A percentile compares a stretch with the other conserved stretches of the same genome.
Evolutionary conservation across 2,329 filamentous ascomycete genomes (phyloP).

Genomic region (Xylaria arbuscula): DNA sequence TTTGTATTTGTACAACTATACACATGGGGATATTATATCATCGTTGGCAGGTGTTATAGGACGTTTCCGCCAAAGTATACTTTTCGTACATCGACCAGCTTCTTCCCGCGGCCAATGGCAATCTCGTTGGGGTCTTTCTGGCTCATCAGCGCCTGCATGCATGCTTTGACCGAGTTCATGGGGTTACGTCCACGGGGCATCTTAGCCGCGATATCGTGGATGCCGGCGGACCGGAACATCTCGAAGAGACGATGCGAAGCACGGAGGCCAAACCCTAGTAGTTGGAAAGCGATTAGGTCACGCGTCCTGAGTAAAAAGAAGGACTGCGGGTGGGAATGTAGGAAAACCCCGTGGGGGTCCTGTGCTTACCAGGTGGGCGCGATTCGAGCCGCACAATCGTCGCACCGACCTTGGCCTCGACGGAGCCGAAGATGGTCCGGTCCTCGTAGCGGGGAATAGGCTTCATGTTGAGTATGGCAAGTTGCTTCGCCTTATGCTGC

Average conservation of each 20-base stretch:
- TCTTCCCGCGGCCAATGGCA: slow-evolving; percentile 88
- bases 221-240: slow-evolving; percentile 87
- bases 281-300: slow-evolving; percentile 15
- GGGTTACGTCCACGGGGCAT: slow-evolving; percentile 90
- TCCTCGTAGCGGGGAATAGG: slow-evolving; percentile 93
- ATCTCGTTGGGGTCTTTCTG: slow-evolving; percentile 91
- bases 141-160: slow-evolving; percentile 82
- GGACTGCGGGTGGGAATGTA: no score
- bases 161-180: slow-evolving; percentile 97
- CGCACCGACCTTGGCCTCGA: slow-evolving; percentile 87
- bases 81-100: slow-evolving; percentile 94
- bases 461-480: slow-evolving; percentile 90
- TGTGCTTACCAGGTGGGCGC: slow-evolving; percentile 82
- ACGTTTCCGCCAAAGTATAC: slow-evolving; percentile 79
- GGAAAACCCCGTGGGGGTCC: neutral
- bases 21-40: slow-evolving; percentile 33
- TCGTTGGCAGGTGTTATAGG: slow-evolving; percentile 8
- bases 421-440: slow-evolving; percentile 88
- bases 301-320: neutral
- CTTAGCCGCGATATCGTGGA: slow-evolving; percentile 84
- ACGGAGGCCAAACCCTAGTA: slow-evolving; percentile 88
- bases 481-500: slow-evolving; percentile 76
- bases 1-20: slow-evolving; percentile 39
- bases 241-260: slow-evolving; percentile 94
- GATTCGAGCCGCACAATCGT: slow-evolving; percentile 83